Evolutionary conservation across 257 asterid species (phyloP).

Genomic region (Asclepias syriaca): DNA sequence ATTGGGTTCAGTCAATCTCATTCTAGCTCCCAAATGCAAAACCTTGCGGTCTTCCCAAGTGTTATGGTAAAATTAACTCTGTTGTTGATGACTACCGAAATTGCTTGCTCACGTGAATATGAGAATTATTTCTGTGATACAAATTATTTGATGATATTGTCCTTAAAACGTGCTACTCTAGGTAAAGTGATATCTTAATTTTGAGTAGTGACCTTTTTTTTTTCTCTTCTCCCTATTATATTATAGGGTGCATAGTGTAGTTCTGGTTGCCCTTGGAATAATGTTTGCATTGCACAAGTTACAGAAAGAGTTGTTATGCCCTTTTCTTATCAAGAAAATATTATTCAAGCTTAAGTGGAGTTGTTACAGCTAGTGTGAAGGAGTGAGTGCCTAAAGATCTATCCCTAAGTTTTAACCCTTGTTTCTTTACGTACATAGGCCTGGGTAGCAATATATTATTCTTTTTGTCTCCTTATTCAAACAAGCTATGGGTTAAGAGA

Average conservation of each 20-base stretch:
- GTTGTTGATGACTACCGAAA: not conserved
- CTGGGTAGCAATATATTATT: too few species aligned
- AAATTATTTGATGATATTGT: not conserved
- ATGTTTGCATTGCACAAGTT: not conserved
- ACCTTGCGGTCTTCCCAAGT: conserved; percentile 48
- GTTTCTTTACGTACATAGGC: too few species aligned
- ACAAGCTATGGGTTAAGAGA: not conserved
- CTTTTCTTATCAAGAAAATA: not conserved
- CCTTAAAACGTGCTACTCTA: not conserved
- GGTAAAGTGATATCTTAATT: not conserved
- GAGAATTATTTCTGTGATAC: not conserved
- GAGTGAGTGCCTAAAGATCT: not conserved
- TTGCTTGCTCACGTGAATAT: not conserved
- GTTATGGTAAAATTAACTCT: conserved; percentile 45
- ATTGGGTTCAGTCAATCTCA: conserved; percentile 44
- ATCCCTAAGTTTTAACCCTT: too few species aligned
- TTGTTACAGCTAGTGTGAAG: not conserved
- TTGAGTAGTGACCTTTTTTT: too few species aligned
- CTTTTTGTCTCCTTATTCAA: not conserved
- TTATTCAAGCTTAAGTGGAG: not conserved
- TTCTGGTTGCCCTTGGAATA: not conserved
- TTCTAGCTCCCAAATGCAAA: conserved; percentile 55
- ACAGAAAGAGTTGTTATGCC: not conserved
- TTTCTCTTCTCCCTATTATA: not conserved
- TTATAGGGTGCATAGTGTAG: not conserved